Evolutionary conservation across 148 eudicot genomes (phyloP), one percentile per base, ranked within the genome.

Genomic region (Rhododendron williamsianum): DNA sequence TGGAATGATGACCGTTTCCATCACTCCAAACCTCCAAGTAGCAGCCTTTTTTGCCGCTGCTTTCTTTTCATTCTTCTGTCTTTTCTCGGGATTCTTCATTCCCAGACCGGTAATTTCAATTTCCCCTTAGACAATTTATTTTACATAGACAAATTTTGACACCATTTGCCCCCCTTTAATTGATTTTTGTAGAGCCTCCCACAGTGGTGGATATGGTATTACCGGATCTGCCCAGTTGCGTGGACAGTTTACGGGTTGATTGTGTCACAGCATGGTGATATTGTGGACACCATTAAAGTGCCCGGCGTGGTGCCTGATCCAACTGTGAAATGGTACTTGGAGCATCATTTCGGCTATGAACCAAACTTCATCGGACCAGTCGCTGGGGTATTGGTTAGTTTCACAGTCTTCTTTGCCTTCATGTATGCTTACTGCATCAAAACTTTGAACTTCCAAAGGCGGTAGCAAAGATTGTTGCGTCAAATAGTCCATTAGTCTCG

Each of bases 141-240:
- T 27, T n/a, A 12, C 2, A 35, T 13, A 7, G n/a, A 35, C 56
- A 43, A 2, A 74, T 9, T 25, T 46, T 71, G 46, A 84, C 69
- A 76, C 0, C 8, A 35, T 16, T 45, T 52, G 11, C 43, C 25
- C 73, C 73, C 6, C 36, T 43, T 69, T 3, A 18, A 35, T 16
- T 45, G 10, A 41, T 33, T 12, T 23, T 76, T 72, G 48, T 96
- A 97, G 99, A 93, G 89, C 84, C 95, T 97, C 82, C 99, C 99
- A 0, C 91, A 90, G 89, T 97, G 98, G 99, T 97, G 99, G 99
- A 43, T 92, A 85, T 97, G 99, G 99, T 97, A 95, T 84, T 97
- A 94, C 87, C 95, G 98, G 98, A 90, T 95, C 69, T 95, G 98
- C 87, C 99, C 99, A 0, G 96, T 95, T 35, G 96, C 98, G 4